A percentile compares a stretch with the other conserved stretches of the same genome.
Evolutionary conservation across 768 basidiomycete species (phyloP).

Genomic region (Russula emetica): DNA sequence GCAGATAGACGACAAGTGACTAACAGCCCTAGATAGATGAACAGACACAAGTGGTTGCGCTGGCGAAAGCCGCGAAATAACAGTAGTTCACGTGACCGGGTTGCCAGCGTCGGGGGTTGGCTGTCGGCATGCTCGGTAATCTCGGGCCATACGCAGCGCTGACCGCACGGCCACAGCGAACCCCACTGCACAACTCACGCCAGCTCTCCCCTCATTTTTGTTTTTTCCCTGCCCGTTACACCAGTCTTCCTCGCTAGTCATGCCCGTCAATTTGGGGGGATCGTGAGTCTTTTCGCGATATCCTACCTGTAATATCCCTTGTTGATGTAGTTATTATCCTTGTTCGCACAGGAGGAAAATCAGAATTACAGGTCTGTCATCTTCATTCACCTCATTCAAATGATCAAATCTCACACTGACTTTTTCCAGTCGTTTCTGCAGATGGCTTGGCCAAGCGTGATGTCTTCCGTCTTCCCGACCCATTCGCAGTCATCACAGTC

Average conservation of each 20-base stretch:
- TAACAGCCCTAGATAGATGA: no score
- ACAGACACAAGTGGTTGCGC: no score
- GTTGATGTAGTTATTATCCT: slow-evolving; percentile 25
- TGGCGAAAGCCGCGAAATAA: no score
- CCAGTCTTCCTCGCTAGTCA: slow-evolving; percentile 32
- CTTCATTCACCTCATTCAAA: not conserved
- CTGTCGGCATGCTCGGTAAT: not conserved
- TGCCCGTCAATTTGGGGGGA: slow-evolving; percentile 33
- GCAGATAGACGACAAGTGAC: not conserved
- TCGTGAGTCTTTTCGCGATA: slow-evolving; percentile 29
- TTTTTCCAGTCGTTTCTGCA: slow-evolving; percentile 89
- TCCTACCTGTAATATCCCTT: not conserved
- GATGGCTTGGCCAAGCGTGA: slow-evolving; percentile 92
- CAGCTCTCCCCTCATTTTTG: not conserved
- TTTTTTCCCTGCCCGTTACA: slow-evolving; percentile 30
- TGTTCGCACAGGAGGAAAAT: slow-evolving; percentile 56
- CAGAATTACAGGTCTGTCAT: slow-evolving; percentile 62
- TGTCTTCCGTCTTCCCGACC: slow-evolving; percentile 94
- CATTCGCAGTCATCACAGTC: slow-evolving; percentile 97
- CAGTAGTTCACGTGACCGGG: slow-evolving; percentile 1
- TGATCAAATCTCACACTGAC: not conserved
- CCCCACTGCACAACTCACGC: not conserved
- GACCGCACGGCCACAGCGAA: not conserved
- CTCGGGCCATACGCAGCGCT: not conserved
- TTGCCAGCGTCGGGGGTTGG: not conserved